Evolutionary conservation across 805 yeast species (phyloP), one percentile per base, ranked within the genome.

Genomic region (Vanderwaltozyma yarrowii): DNA sequence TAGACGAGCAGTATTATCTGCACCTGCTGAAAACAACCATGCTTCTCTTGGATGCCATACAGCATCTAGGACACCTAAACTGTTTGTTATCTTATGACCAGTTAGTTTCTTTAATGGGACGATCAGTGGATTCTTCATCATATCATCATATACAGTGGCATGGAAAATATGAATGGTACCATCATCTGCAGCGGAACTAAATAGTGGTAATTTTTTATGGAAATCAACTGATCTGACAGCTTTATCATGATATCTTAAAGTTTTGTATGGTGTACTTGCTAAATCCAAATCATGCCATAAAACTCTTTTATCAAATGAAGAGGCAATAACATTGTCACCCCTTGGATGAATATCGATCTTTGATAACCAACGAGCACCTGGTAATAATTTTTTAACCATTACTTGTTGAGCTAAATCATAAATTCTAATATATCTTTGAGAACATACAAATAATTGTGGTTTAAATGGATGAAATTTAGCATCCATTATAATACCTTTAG

Each of bases 1-100:
- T 54, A 92, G 66, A 55, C 95, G 78, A 5, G 96, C 97, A 30
- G 86, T 77, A 43, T 94, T 86, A 63, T 92, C 98, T 17, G 97
- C 97, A 52, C 97, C 98, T 10, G 95, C 85, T 57, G 92, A 80
- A 61, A 92, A 87, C 56, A 92, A 70, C 98, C 98, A 92, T 0
- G 98, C 96, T 65, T 92, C 97, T 52, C 80, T 78, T 47, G 97
- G 97, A 70, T 92, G 98, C 98, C 98, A 92, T 35, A 75, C 74
- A 35, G 82, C 74, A 55, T 78, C 81, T 55, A 92, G 69, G 13
- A 92, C 94, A 56, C 98, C 98, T 40, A 92, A 66, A 54, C 82
- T 80, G 50, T 75, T 74, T 16, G 76, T 66, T 33, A 86, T 72
- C 58, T 80, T 78, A 64, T 92, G 98, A 10, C 97, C 98, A 32